A percentile compares a stretch with the other conserved stretches of the same genome.
Conservation (phyloP, 208 protist genomes). For the Trypanosoma mega region DNA sequence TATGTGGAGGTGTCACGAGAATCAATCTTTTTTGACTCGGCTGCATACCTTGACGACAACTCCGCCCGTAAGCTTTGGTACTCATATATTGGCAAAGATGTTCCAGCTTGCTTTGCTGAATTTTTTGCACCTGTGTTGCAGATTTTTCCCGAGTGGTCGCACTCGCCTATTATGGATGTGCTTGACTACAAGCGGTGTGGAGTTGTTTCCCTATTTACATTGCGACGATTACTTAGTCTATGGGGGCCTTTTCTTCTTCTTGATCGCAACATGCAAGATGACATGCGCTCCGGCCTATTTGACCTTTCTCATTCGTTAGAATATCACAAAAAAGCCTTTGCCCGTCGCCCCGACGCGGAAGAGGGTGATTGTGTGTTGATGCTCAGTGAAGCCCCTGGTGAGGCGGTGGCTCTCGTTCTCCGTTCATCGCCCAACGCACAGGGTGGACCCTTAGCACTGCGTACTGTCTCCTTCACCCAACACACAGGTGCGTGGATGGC, state of each 20-base stretch:
- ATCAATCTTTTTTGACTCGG: slow-evolving; percentile 40
- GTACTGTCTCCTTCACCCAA: slow-evolving; percentile 61
- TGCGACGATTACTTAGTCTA: slow-evolving; percentile 70
- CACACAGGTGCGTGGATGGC: slow-evolving; percentile 76
- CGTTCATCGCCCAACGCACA: background rate
- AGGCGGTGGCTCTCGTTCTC: slow-evolving; percentile 56
- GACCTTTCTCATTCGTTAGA: slow-evolving; percentile 52
- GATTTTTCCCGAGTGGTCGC: slow-evolving; percentile 58
- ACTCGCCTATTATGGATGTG: slow-evolving; percentile 46
- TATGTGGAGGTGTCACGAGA: slow-evolving; percentile 41
- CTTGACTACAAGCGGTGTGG: slow-evolving; percentile 71
- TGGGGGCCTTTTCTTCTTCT: slow-evolving; percentile 85
- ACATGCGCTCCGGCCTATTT: slow-evolving; percentile 53
- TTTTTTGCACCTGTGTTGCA: slow-evolving; percentile 49
- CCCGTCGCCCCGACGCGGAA: slow-evolving; percentile 41
- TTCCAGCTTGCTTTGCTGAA: slow-evolving; percentile 54
- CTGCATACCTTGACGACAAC: slow-evolving; percentile 48
- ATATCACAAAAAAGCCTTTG: slow-evolving; percentile 50
- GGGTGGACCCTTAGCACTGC: slow-evolving; percentile 17
- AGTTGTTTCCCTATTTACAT: slow-evolving; percentile 73
- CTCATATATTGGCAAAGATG: slow-evolving; percentile 47
- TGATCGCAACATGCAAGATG: slow-evolving; percentile 62
- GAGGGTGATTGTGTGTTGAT: slow-evolving; percentile 73
- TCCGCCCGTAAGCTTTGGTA: slow-evolving; percentile 57
- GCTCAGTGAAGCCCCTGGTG: slow-evolving; percentile 54